Evolutionary conservation across 139 green algal species (phyloP), one percentile per base, ranked within the genome.

Genomic region (Chlorella sp.): DNA sequence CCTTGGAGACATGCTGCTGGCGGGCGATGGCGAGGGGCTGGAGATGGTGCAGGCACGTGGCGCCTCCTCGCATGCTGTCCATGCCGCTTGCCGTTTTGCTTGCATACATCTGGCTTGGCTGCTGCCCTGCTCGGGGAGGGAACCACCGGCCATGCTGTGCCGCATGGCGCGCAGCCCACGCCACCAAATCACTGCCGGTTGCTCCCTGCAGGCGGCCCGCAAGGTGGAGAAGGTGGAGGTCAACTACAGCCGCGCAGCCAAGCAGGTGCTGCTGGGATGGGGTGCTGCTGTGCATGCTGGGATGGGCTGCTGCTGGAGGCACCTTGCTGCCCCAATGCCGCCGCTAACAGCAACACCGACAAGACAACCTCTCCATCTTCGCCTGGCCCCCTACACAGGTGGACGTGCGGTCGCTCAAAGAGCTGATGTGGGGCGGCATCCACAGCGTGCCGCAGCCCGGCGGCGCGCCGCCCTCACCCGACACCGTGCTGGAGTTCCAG

Each of bases 341-440:
- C 56, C 16, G 11, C 3, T 19, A 65, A 20, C 16, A 3, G 9
- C 56, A 65, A 24, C 56, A 65, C 13, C 3, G 56, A 65, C 30
- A 24, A 20, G 56, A 20, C 7, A n/a, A 20, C 62, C 62, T 40
- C 62, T 13, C 5, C 19, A 7, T 74, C 36, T 9, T 17, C 36
- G 34, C 68, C 68, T 74, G 17, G 26, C 19, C 36, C 67, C 32
- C n/a, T 76, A 20, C 94, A 32, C 88, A 95, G 76, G 92, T 95
- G 43, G 96, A 99, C 87, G 96, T 99, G 79, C 75, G 89, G 48
- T 84, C 84, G 11, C 87, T 99, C 22, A 97, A 98, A 76, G 82
- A 95, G 69, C 88, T 94, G 67, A 85, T 99, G 41, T 96, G 95
- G 94, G 69, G 69, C 48, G 84, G 86, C 60, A 74, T 98, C 79